Evolutionary conservation across 495 filamentous ascomycete species (phyloP), one percentile per base, ranked within the genome.

Genomic region (Penicillium bovifimosum): DNA sequence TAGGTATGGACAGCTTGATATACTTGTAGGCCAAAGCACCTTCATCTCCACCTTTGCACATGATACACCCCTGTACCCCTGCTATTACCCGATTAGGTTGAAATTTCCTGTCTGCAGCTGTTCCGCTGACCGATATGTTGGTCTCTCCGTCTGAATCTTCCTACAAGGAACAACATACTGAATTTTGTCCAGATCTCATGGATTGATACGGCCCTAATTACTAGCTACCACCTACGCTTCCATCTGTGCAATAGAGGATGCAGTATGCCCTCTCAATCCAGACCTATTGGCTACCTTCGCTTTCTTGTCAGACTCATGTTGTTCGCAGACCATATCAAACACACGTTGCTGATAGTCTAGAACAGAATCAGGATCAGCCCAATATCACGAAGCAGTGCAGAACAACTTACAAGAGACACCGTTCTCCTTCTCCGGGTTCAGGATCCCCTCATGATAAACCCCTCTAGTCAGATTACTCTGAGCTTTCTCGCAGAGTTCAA

Each of bases 401-500:
- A 24, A 24, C n/a, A 42, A 72, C 76, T 69, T 33, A 79, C 76
- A 75, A 41, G 71, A 73, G 36, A 83, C 80, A 0, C 80, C 80
- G 36, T 71, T 79, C 54, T 84, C 80, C 53, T 82, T 80, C 16
- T 68, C 61, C 5, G 80, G 79, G 55, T 84, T 83, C 46, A 84
- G 60, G 9, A 84, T 75, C 0, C 80, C 80, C 58, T 84, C 80
- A 2, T 71, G 65, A 55, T 84, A 84, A 6, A 84, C 70, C 2
- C 80, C 80, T 27, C 65, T 74, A 29, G 75, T 66, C 16, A 84
- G 62, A 47, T 82, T 82, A 28, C 70, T 67, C 60, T 84, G 80
- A 7, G 79, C 79, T 45, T 73, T 79, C 59, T 82, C 79, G 53
- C 80, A 84, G 3, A 84, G 69, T 63, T 82, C 80, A 53, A 68